Evolutionary conservation across 2,329 filamentous ascomycete genomes (phyloP).

Genomic region (Talaromyces amestolkiae): DNA sequence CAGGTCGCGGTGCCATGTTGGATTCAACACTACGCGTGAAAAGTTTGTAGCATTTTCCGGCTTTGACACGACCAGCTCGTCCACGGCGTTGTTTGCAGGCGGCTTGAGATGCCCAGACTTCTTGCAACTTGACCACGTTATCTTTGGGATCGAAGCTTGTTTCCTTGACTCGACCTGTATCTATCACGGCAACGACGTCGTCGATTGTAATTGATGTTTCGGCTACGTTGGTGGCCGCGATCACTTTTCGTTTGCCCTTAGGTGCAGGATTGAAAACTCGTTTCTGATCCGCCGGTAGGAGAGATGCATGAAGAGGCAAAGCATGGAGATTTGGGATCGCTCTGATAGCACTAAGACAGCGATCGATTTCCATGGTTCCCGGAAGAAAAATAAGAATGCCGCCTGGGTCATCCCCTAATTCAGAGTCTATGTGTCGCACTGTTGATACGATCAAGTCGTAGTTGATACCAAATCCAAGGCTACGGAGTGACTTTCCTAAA

Average conservation of each 20-base stretch:
- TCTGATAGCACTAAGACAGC: conserved; percentile 68
- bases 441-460: conserved; percentile 81
- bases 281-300: conserved; percentile 84
- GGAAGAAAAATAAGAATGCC: conserved; percentile 95
- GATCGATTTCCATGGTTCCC: conserved; percentile 86
- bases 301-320: conserved; percentile 85
- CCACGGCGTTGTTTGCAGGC: conserved; percentile 93
- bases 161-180: conserved; percentile 93
- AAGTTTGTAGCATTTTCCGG: conserved; percentile 90
- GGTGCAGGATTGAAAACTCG: conserved; percentile 78
- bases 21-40: conserved; percentile 82
- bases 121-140: conserved; percentile 90
- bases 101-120: conserved; percentile 91
- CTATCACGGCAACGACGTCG: conserved; percentile 93
- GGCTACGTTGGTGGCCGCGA: conserved; percentile 93
- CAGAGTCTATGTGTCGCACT: conserved; percentile 75
- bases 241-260: conserved; percentile 79
- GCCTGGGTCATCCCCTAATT: conserved; percentile 70
- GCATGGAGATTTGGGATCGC: conserved; percentile 68
- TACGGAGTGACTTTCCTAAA: conserved; percentile 68
- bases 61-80: conserved; percentile 87
- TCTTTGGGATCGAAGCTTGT: conserved; percentile 88
- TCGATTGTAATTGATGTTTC: conserved; percentile 99
- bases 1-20: conserved; percentile 81
- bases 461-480: conserved; percentile 79